Percentiles rank a stretch among this genome's conserved stretches.
Evolutionary conservation across 2,329 filamentous ascomycete species (phyloP).

Genomic region (Grosmannia serpens): DNA sequence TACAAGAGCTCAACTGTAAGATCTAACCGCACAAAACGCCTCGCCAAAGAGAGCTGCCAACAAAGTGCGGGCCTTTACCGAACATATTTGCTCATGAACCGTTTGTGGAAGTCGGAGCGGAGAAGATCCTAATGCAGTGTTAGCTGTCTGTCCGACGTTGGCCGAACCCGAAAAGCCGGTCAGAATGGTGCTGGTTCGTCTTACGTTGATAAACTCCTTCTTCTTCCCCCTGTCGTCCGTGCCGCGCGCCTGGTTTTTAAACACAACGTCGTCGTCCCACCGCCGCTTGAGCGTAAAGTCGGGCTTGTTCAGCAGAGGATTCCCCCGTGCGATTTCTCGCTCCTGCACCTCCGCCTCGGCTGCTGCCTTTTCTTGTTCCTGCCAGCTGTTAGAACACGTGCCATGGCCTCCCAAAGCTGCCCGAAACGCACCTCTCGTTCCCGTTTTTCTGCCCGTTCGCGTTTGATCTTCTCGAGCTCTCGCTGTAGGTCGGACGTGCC

Average conservation of each 20-base stretch:
- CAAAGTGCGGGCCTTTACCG: conserved; percentile 22
- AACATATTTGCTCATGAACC: conserved; percentile 75
- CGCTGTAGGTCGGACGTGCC: conserved; percentile 82
- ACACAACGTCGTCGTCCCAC: conserved; percentile 98
- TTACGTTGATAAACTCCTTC: conserved; percentile 94
- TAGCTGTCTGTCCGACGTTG: neutral
- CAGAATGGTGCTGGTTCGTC: conserved; percentile 17
- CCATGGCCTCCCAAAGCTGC: no score
- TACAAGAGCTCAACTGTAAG: neutral
- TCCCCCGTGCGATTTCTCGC: conserved; percentile 80
- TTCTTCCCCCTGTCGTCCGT: conserved; percentile 79
- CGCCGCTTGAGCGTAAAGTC: conserved; percentile 86
- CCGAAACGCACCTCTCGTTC: conserved; percentile 49
- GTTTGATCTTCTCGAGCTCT: conserved; percentile 88
- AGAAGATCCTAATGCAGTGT: conserved; percentile 54
- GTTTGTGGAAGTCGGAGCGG: conserved; percentile 92
- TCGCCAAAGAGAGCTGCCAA: neutral
- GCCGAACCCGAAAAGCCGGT: no score
- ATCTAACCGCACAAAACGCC: neutral
- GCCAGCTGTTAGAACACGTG: neutral
- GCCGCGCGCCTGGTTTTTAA: conserved; percentile 95
- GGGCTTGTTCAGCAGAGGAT: conserved; percentile 77
- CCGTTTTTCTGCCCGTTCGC: conserved; percentile 68
- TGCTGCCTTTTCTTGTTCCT: conserved; percentile 70
- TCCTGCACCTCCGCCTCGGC: conserved; percentile 76